phyloP scores from a whole-genome alignment of 768 basidiomycete genomes.

The Kwoniella dejecticola region DNA sequence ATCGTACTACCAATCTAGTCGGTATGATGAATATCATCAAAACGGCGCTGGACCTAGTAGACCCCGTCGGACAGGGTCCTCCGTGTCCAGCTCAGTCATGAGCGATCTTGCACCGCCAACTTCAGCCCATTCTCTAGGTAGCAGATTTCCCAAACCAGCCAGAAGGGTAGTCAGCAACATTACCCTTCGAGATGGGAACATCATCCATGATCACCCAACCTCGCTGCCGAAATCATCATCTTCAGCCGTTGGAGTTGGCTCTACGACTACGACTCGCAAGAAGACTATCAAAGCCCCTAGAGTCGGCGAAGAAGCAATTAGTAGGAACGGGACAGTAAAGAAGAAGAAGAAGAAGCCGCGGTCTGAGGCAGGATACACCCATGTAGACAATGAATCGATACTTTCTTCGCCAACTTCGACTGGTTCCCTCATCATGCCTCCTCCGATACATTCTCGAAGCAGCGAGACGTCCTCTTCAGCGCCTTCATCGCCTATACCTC shows the following conservation, averaged over 20 bases:
- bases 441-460: slow-evolving; percentile 20
- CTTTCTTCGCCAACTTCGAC: slow-evolving; percentile 15
- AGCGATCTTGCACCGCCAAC: not conserved
- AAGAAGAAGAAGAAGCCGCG: slow-evolving; percentile 39
- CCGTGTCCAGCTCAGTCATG: slow-evolving; percentile 13
- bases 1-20: slow-evolving; percentile 10
- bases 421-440: slow-evolving; percentile 1
- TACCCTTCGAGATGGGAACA: slow-evolving; percentile 26
- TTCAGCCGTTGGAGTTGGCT: not conserved
- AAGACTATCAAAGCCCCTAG: not conserved
- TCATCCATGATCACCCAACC: slow-evolving; percentile 3
- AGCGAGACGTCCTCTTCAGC: slow-evolving; percentile 37
- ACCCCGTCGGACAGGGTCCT: slow-evolving; percentile 8
- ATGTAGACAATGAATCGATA: slow-evolving; percentile 3
- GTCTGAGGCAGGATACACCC: not conserved
- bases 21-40: slow-evolving; percentile 16
- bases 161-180: slow-evolving; percentile 31
- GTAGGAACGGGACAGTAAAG: slow-evolving; percentile 22
- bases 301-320: not conserved
- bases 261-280: slow-evolving; percentile 6
- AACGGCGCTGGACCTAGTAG: slow-evolving; percentile 27
- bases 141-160: slow-evolving; percentile 41
- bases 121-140: slow-evolving; percentile 11
- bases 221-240: not conserved
- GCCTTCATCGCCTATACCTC: slow-evolving; percentile 30